phyloP scores from a whole-genome alignment of 2,329 filamentous ascomycete genomes.

The Myriosclerotinia scirpicola region DNA sequence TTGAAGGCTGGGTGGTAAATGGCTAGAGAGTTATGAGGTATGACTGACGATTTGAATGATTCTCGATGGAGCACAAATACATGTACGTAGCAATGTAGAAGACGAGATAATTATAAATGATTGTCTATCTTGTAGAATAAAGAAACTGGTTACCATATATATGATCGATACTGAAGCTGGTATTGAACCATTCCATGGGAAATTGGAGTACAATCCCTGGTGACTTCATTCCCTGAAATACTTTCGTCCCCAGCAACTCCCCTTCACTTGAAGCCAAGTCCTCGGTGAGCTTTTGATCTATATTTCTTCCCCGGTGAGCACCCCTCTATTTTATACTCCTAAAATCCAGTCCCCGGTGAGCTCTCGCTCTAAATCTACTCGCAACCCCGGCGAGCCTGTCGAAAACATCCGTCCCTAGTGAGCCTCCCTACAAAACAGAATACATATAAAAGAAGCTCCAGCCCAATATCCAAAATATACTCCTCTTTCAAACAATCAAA shows the following conservation, averaged over 20 bases:
- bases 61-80: not conserved
- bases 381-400: too few species aligned
- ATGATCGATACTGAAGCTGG: not conserved
- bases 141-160: not conserved
- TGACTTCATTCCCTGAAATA: too few species aligned
- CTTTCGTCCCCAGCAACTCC: too few species aligned
- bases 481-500: too few species aligned
- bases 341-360: not conserved
- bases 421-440: not conserved
- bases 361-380: too few species aligned
- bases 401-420: not conserved
- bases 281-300: too few species aligned
- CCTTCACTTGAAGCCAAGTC: too few species aligned
- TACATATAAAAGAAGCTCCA: too few species aligned
- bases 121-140: not conserved
- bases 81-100: not conserved
- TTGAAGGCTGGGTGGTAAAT: constrained; percentile 31
- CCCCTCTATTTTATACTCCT: too few species aligned
- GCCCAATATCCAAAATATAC: too few species aligned
- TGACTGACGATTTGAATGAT: not conserved
- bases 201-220: too few species aligned
- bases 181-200: not conserved
- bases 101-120: not conserved
- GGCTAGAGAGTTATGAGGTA: not conserved
- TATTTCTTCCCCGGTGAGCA: not conserved